These are phyloP conservation scores for Coniferiporia sulphurascens DNA, from an alignment of 1,284 basidiomycete species.

Conservation along the genomic window DNA sequence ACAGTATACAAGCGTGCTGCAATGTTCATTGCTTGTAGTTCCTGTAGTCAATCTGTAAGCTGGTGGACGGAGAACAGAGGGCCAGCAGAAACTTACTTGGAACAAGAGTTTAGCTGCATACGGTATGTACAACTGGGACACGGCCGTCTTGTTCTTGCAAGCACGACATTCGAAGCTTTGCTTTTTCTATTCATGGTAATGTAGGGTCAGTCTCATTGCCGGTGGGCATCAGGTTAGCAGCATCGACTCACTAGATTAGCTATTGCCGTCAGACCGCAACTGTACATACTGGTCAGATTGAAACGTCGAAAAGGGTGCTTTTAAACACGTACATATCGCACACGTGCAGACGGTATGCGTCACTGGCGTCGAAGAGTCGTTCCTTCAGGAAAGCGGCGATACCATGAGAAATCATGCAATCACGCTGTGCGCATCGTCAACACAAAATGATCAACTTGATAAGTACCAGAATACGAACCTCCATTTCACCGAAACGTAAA, in stretches of 20 bases:
- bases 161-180: constrained; percentile 87
- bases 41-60: constrained; percentile 36
- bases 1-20: constrained; percentile 80
- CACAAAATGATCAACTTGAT: background rate
- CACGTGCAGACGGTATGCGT: constrained; percentile 94
- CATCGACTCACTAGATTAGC: constrained; percentile 72
- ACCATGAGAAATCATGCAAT: constrained; percentile 99
- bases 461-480: constrained; percentile 36
- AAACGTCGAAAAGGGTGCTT: background rate
- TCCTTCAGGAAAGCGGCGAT: constrained; percentile 97
- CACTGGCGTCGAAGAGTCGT: constrained; percentile 88
- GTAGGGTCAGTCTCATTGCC: constrained; percentile 8
- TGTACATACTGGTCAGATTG: constrained; percentile 29
- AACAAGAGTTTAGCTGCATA: constrained; percentile 90
- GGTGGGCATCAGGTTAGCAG: background rate
- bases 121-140: constrained; percentile 87
- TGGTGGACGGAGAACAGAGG: background rate
- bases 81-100: constrained; percentile 52
- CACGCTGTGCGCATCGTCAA: constrained; percentile 43
- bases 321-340: constrained; percentile 80
- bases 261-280: constrained; percentile 91
- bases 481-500: constrained; percentile 99
- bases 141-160: constrained; percentile 93
- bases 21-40: constrained; percentile 90
- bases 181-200: constrained; percentile 61